Evolutionary conservation across 2,329 filamentous ascomycete species (phyloP).

Genomic region (Diaporthe vexans): DNA sequence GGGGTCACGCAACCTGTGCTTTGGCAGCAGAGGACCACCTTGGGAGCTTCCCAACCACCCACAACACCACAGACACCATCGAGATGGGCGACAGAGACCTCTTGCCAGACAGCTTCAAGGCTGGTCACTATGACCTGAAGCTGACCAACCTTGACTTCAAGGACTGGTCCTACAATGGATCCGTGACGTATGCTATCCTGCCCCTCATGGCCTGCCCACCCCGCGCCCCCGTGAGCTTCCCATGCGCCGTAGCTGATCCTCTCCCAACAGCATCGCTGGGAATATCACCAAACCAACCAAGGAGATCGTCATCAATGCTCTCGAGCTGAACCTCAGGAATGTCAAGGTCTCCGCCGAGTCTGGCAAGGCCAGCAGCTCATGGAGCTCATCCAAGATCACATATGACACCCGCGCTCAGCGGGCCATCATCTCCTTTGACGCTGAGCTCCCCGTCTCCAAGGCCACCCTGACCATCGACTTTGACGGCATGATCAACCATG

Average conservation of each 20-base stretch:
- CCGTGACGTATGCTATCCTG: constrained; percentile 69
- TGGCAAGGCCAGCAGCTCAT: constrained; percentile 68
- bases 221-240: background rate
- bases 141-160: constrained; percentile 85
- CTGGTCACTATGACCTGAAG: constrained; percentile 86
- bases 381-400: constrained; percentile 76
- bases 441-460: constrained; percentile 78
- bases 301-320: constrained; percentile 86
- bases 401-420: constrained; percentile 90
- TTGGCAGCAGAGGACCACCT: constrained; percentile 35
- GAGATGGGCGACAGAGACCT: constrained; percentile 73
- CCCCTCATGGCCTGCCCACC: constrained; percentile 28
- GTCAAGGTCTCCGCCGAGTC: constrained; percentile 72
- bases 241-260: constrained; percentile 12
- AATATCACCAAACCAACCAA: constrained; percentile 79
- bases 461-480: constrained; percentile 74
- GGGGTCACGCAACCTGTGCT: constrained; percentile 41
- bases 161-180: constrained; percentile 84
- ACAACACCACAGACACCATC: constrained; percentile 35
- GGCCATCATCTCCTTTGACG: constrained; percentile 79
- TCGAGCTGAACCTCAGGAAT: constrained; percentile 83
- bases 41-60: constrained; percentile 47
- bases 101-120: constrained; percentile 78
- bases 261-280: constrained; percentile 74
- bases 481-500: constrained; percentile 86